Conservation (phyloP, 2,329 filamentous ascomycete species). For the Aphanocladium album region DNA sequence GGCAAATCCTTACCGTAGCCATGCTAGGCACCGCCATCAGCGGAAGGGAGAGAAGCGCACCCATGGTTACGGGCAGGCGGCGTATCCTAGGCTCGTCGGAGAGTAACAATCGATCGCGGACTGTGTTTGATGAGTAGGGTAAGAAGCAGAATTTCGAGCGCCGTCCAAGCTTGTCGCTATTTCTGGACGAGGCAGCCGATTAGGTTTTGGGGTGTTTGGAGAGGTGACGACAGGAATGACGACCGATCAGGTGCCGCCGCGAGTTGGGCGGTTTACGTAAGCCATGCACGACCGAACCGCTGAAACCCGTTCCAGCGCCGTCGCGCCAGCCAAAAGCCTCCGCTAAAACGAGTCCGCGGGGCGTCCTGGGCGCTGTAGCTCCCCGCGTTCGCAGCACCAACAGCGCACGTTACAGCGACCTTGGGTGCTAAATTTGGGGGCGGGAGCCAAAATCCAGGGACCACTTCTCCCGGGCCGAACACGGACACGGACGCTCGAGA, state of each 20-base stretch:
- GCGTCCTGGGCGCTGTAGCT: not conserved
- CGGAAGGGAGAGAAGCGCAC: slow-evolving; percentile 83
- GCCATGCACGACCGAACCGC: not conserved
- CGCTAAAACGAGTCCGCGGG: not conserved
- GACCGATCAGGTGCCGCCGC: slow-evolving; percentile 2
- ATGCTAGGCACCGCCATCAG: slow-evolving; percentile 82
- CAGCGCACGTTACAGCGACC: not conserved
- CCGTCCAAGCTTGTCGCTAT: not conserved
- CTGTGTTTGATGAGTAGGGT: no score
- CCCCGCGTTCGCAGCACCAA: not conserved
- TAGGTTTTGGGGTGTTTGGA: not conserved
- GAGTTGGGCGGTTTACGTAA: not conserved
- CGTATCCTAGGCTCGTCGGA: not conserved
- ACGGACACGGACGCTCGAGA: not conserved
- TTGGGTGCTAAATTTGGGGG: not conserved
- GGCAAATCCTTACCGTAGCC: slow-evolving; percentile 75
- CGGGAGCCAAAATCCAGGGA: no score
- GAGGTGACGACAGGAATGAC: slow-evolving; percentile 8
- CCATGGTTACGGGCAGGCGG: slow-evolving; percentile 55
- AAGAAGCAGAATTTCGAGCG: not conserved
- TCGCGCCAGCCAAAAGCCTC: not conserved
- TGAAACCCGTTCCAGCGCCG: not conserved
- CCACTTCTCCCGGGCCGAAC: not conserved
- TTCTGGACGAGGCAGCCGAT: not conserved
- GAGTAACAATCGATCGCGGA: not conserved